A percentile compares a stretch with the other conserved stretches of the same genome.
Evolutionary conservation across 2,329 filamentous ascomycete species (phyloP).

Genomic region (Trichoderma sp.): DNA sequence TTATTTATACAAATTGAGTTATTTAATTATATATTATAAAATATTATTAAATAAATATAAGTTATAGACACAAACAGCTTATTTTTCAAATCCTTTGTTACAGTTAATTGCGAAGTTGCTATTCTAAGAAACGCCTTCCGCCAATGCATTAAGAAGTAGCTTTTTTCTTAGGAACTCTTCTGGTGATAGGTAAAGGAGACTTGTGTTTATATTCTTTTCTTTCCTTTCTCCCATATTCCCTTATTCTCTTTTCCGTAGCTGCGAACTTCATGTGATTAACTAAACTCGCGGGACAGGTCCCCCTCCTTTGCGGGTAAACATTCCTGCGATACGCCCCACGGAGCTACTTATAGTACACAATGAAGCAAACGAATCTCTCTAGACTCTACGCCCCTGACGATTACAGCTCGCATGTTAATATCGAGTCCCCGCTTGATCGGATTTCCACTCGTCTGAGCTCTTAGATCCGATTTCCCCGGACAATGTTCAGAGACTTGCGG

Average conservation of each 20-base stretch:
- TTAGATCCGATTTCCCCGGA: not conserved
- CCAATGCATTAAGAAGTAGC: not conserved
- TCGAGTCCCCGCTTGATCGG: not conserved
- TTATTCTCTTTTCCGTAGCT: not conserved
- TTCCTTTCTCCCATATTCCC: not conserved
- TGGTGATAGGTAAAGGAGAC: not conserved
- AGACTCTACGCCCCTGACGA: not conserved
- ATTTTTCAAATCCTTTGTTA: not conserved
- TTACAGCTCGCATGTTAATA: not conserved
- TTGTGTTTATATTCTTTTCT: not conserved
- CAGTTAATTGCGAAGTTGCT: not conserved
- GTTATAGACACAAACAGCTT: not conserved
- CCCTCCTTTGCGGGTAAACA: not conserved
- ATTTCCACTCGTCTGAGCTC: not conserved
- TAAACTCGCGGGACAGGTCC: not conserved
- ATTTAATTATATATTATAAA: not conserved
- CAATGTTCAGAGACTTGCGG: not conserved
- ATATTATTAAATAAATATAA: not conserved
- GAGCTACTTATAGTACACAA: not conserved
- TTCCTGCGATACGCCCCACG: not conserved
- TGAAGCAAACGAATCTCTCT: not conserved
- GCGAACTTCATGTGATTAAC: not conserved
- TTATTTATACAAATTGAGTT: not conserved
- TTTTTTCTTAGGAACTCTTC: not conserved
- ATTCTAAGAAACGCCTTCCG: not conserved